Base-by-base conservation (phyloP, 768 basidiomycete genomes). In the Termitomyces sp. region DNA sequence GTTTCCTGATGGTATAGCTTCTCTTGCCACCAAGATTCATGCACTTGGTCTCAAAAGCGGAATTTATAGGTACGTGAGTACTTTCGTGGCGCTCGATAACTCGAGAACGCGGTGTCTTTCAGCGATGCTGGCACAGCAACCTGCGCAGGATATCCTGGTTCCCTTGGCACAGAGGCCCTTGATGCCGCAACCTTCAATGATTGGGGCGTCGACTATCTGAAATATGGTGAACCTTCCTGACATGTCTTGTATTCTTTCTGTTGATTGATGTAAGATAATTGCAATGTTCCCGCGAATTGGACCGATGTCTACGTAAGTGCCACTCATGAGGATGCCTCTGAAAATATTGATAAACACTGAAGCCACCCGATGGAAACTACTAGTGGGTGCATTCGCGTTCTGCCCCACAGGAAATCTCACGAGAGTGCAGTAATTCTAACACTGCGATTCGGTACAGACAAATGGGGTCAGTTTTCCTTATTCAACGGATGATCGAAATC, bases 131-230 rank as follows among this genome's bases (percentile, higher is more conserved):
- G 82, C 3, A 79, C 75, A 0, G 63, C 66, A 6, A 83, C 81
- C 3, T 83, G 82, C 54, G 73, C 79, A 27, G 79, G 79, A 25
- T 83, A 64, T 61, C 81, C 82, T n/a, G 81, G 74, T n/a, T 83
- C 81, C 2, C 64, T 83, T 12, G 79, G 78, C 14, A 69, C 71
- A 47, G 82, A 84, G 61, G 59, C 49, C 11, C 66, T 77, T 34
- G 82, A 83, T 65, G 82, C 81, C 1, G 67, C 72, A 21, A 81
- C 81, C 5, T 84, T 78, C 62, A 70, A 63, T 52, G 72, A 72
- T 27, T 84, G 82, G 82, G 79, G 78, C 6, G 73, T 84, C 41
- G 82, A 83, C 58, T 82, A 81, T 63, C 65, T 83, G 56, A 82
- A 82, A 73, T 82, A 83, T 63, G 80, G 80, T 34, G 9, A n/a